These are phyloP conservation scores for Phoma sp. DNA, from an alignment of 2,329 filamentous ascomycete species.

Conservation along the genomic window DNA sequence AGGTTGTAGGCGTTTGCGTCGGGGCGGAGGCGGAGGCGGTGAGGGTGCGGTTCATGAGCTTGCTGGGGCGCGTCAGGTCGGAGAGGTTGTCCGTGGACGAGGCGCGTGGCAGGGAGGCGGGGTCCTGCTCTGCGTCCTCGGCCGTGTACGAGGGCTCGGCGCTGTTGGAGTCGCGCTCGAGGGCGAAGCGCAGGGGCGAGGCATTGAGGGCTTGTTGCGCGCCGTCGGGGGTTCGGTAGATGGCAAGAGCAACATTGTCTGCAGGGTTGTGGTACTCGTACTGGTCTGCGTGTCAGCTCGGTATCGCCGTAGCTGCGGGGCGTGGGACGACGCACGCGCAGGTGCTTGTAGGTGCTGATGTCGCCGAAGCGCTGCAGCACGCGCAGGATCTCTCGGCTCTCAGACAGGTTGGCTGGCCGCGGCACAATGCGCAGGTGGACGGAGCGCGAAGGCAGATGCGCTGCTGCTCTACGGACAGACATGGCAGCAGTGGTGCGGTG, in stretches of 20 bases:
- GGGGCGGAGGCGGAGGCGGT: slow-evolving; percentile 1
- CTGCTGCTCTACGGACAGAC: slow-evolving; percentile 35
- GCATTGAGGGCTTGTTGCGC: slow-evolving; percentile 52
- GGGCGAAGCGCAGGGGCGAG: slow-evolving; percentile 55
- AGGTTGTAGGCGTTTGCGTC: slow-evolving; percentile 1
- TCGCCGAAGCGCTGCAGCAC: slow-evolving; percentile 58
- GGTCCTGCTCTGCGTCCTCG: slow-evolving; percentile 21
- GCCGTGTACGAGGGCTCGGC: not conserved
- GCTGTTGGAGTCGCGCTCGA: slow-evolving; percentile 40
- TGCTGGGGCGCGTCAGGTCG: slow-evolving; percentile 40
- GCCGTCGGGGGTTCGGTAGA: slow-evolving; percentile 52
- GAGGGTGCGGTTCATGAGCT: slow-evolving; percentile 26
- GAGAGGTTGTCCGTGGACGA: slow-evolving; percentile 27
- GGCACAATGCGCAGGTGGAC: slow-evolving; percentile 57
- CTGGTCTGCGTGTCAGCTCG: slow-evolving; percentile 25
- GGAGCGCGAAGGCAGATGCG: slow-evolving; percentile 47
- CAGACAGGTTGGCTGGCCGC: slow-evolving; percentile 55
- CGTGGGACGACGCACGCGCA: slow-evolving; percentile 42
- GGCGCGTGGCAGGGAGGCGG: slow-evolving; percentile 3
- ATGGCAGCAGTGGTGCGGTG: slow-evolving; percentile 24
- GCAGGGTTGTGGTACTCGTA: slow-evolving; percentile 53
- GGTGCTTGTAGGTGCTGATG: slow-evolving; percentile 55
- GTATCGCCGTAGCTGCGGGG: not conserved
- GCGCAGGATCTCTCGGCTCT: slow-evolving; percentile 57
- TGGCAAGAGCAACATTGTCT: slow-evolving; percentile 54